Evolutionary conservation across 164 flowering plant species (phyloP), one percentile per base, ranked within the genome.

Genomic region (Stephania yunnanensis): DNA sequence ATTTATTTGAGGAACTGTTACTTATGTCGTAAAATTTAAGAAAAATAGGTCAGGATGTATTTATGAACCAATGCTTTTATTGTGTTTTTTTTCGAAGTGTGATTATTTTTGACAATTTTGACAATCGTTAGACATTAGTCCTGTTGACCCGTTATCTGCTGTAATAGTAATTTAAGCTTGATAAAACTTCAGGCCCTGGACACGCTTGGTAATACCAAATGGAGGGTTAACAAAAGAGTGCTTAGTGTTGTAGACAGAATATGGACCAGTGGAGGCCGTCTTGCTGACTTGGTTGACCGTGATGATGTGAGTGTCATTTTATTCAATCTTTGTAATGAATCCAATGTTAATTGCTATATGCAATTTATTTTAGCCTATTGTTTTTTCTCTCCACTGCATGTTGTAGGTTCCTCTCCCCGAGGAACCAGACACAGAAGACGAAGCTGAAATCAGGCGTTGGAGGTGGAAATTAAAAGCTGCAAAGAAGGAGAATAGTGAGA

Each of bases 251-350:
- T 96, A 71, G 99, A 96, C 76, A 85, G 91, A 81, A 83, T 96
- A 77, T 96, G 99, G 99, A 89, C 94, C 74, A 86, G 84, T 84
- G 98, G 99, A 84, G 99, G 98, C 31, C 55, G 85, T 70, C 83
- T 91, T 75, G 99, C 89, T 80, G 90, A 81, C 73, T 83, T 96
- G 85, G 94, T 92, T 71, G 91, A 90, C 70, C 87, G 93, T 48
- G 84, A 86, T 61, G 98, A 96, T 84, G 99, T 96, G 79, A 75
- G 45, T 15, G 10, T 45, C 69, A 50, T 69, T 31, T 80, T 69
- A 30, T 10, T 46, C 11, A 3, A 29, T 73, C 42, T 76, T 63
- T n/a, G 6, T 12, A 42, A 31, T 20, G 48, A 73, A 69, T 19
- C 31, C 55, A 36, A 15, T 69, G 20, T 20, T 10, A 8, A 36